These are phyloP conservation scores for Mycena amicta DNA, from an alignment of 768 basidiomycete genomes.

Conservation along the genomic window DNA sequence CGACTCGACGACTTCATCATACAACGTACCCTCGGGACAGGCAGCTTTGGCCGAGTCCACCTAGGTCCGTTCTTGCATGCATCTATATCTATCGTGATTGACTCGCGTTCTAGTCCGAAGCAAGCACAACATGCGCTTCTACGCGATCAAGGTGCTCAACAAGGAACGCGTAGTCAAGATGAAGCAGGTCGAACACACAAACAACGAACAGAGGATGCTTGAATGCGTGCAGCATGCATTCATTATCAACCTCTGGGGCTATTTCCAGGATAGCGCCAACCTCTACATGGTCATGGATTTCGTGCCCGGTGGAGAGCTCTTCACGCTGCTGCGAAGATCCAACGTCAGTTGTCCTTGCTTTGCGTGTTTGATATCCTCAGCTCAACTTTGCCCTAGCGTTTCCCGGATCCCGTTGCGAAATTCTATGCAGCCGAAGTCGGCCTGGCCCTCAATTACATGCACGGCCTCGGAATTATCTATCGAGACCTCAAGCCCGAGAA, in stretches of 20 bases:
- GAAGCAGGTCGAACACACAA: conserved; percentile 97
- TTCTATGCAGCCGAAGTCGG: conserved; percentile 97
- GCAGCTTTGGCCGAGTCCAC: conserved; percentile 97
- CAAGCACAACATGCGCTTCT: conserved; percentile 93
- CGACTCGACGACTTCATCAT: conserved; percentile 77
- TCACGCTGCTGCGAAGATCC: conserved; percentile 88
- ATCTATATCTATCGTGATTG: conserved; percentile 12
- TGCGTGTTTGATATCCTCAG: conserved; percentile 11
- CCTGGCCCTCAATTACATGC: conserved; percentile 88
- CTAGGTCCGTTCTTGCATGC: conserved; percentile 51
- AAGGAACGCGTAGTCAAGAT: conserved; percentile 91
- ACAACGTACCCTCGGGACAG: conserved; percentile 86
- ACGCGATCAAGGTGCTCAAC: conserved; percentile 92
- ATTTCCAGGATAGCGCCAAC: conserved; percentile 89
- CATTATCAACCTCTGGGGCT: conserved; percentile 95
- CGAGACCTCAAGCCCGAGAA: conserved; percentile 98
- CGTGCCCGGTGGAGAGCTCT: conserved; percentile 95
- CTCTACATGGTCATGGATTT: conserved; percentile 99
- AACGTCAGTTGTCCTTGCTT: conserved; percentile 58
- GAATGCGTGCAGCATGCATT: conserved; percentile 87
- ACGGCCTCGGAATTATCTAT: conserved; percentile 87
- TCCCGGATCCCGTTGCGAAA: conserved; percentile 96
- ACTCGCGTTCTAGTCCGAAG: conserved; percentile 64
- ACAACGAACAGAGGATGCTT: conserved; percentile 90
- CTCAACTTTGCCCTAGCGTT: conserved; percentile 55